Evolutionary conservation across 2,329 filamentous ascomycete species (phyloP).

Genomic region (Hymenoscyphus albidus): DNA sequence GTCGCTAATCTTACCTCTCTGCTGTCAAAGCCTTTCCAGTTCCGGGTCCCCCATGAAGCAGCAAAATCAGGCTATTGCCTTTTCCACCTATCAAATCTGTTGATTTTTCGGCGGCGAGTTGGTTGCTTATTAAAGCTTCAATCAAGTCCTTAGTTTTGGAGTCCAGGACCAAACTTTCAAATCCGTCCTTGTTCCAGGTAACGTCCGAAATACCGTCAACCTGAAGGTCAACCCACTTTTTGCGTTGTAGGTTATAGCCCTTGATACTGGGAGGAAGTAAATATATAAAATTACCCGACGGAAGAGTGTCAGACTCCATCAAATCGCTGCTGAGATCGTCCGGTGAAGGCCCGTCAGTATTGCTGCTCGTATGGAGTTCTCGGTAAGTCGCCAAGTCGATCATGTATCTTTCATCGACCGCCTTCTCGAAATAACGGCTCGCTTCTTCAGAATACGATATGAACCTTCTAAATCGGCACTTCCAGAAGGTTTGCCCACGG

Average conservation of each 20-base stretch:
- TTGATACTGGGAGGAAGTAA: not conserved
- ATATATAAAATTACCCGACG: not conserved
- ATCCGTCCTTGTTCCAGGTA: conserved; percentile 33
- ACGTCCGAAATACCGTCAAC: not conserved
- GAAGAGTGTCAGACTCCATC: not conserved
- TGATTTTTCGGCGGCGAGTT: not conserved
- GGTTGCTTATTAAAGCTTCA: conserved; percentile 41
- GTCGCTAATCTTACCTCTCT: conserved; percentile 26
- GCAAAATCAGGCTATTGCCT: conserved; percentile 57
- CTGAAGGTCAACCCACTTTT: not conserved
- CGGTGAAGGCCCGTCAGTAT: not conserved
- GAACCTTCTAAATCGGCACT: not conserved
- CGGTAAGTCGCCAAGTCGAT: not conserved
- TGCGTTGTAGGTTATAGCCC: not conserved
- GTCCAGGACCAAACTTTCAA: conserved; percentile 43
- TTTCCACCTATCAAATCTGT: conserved; percentile 49
- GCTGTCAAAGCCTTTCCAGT: conserved; percentile 71
- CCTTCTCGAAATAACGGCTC: not conserved
- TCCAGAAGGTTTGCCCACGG: not conserved
- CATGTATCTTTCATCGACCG: not conserved
- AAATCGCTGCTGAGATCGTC: not conserved
- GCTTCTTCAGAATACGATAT: not conserved
- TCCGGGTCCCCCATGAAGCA: conserved; percentile 86
- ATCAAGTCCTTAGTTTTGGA: conserved; percentile 44
- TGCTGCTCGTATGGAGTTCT: not conserved